Evolutionary conservation across 208 protist genomes (phyloP).

Genomic region (Leishmania amazonensis): DNA sequence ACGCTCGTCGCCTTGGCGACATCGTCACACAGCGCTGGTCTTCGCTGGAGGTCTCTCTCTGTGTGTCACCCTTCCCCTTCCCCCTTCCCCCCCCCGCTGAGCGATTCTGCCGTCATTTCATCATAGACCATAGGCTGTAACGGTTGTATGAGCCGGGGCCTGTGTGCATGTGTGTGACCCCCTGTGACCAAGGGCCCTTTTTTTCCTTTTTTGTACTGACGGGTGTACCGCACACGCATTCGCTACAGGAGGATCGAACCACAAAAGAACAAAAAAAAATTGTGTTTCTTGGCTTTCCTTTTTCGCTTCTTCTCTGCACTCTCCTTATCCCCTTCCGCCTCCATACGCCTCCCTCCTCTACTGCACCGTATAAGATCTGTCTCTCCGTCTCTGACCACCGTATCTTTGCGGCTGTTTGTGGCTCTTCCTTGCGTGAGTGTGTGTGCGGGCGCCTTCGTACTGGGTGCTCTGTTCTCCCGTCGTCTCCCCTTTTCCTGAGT

Average conservation of each 20-base stretch:
- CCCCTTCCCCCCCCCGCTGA: background rate
- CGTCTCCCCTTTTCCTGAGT: background rate
- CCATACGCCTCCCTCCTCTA: background rate
- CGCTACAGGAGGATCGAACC: background rate
- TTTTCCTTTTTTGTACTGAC: background rate
- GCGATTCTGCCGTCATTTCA: background rate
- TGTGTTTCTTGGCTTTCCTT: background rate
- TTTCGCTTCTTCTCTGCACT: background rate
- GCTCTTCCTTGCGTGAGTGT: slow-evolving; percentile 1
- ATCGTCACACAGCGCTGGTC: background rate
- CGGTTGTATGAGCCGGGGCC: background rate
- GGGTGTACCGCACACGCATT: background rate
- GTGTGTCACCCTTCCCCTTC: background rate
- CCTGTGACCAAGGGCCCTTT: background rate
- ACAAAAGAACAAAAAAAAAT: background rate
- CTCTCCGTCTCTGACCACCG: background rate
- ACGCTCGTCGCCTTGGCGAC: background rate
- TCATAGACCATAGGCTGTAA: background rate
- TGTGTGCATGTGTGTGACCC: background rate
- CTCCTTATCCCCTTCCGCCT: background rate
- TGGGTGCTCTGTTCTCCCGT: background rate
- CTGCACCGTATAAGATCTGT: background rate
- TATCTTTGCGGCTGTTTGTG: background rate
- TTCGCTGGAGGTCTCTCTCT: background rate
- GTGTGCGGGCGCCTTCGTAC: background rate